A percentile compares a stretch with the other conserved stretches of the same genome.
Conservation (phyloP, 768 basidiomycete species). For the Russula abietina region DNA sequence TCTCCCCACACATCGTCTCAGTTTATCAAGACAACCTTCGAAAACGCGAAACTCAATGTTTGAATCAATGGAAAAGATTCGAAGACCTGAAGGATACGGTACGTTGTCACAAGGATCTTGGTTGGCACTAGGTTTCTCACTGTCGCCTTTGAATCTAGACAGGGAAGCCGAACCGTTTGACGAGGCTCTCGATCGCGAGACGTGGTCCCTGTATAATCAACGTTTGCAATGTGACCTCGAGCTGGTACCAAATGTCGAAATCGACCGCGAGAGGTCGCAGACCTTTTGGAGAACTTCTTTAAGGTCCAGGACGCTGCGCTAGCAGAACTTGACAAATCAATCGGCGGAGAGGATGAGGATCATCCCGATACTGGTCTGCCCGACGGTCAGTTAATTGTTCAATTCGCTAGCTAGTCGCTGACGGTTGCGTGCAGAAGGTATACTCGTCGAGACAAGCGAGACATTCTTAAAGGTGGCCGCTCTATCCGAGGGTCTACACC, state of each 20-base stretch:
- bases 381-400: slow-evolving; percentile 25
- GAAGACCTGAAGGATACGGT: slow-evolving; percentile 21
- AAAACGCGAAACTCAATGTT: slow-evolving; percentile 22
- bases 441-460: slow-evolving; percentile 28
- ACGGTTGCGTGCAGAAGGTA: no score
- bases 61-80: slow-evolving; percentile 23
- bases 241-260: slow-evolving; percentile 58
- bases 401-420: background rate
- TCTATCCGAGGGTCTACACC: slow-evolving; percentile 44
- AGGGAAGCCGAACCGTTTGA: slow-evolving; percentile 64
- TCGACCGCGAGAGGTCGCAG: slow-evolving; percentile 49
- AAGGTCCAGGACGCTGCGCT: slow-evolving; percentile 33
- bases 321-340: slow-evolving; percentile 26
- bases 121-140: background rate
- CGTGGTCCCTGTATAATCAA: slow-evolving; percentile 75
- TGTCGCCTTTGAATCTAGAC: slow-evolving; percentile 33
- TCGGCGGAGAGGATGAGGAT: slow-evolving; percentile 24
- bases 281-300: slow-evolving; percentile 36
- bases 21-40: slow-evolving; percentile 22
- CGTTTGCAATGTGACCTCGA: slow-evolving; percentile 69
- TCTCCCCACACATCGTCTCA: background rate
- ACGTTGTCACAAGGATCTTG: background rate
- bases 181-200: slow-evolving; percentile 74
- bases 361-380: slow-evolving; percentile 20
- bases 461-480: slow-evolving; percentile 35